Evolutionary conservation across 2,329 filamentous ascomycete species (phyloP).

Genomic region (Cladosporium oxysporum): DNA sequence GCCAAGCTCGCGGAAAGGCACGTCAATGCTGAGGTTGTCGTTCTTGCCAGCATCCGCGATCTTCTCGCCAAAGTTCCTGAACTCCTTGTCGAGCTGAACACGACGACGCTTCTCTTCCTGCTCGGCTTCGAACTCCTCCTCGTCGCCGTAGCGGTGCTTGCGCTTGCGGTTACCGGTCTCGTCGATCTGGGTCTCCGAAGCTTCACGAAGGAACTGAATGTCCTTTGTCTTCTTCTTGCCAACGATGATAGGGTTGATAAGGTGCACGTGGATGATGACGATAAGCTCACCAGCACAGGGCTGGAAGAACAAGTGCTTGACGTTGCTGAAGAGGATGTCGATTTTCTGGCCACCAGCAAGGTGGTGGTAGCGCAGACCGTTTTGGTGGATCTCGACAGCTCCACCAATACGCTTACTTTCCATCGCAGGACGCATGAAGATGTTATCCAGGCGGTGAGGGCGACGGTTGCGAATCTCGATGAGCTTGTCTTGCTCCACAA

Average conservation of each 20-base stretch:
- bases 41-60: conserved; percentile 93
- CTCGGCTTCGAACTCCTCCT: conserved; percentile 97
- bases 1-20: conserved; percentile 92
- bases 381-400: conserved; percentile 96
- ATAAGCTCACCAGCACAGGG: conserved; percentile 95
- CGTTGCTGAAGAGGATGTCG: conserved; percentile 95
- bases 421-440: conserved; percentile 92
- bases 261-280: conserved; percentile 95
- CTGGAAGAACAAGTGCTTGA: conserved; percentile 98
- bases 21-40: conserved; percentile 89
- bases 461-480: conserved; percentile 92
- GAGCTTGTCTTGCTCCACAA: conserved; percentile 97
- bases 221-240: conserved; percentile 99
- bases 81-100: conserved; percentile 90
- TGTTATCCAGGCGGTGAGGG: conserved; percentile 85
- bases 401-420: conserved; percentile 96
- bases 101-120: conserved; percentile 92
- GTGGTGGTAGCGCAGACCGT: conserved; percentile 91
- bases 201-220: conserved; percentile 96
- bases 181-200: conserved; percentile 97
- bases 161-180: conserved; percentile 97
- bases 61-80: conserved; percentile 96
- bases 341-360: conserved; percentile 80
- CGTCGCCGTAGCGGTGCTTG: conserved; percentile 95
- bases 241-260: conserved; percentile 97